Conservation (phyloP, 1,284 basidiomycete species). For the Wallemia mellicola region DNA sequence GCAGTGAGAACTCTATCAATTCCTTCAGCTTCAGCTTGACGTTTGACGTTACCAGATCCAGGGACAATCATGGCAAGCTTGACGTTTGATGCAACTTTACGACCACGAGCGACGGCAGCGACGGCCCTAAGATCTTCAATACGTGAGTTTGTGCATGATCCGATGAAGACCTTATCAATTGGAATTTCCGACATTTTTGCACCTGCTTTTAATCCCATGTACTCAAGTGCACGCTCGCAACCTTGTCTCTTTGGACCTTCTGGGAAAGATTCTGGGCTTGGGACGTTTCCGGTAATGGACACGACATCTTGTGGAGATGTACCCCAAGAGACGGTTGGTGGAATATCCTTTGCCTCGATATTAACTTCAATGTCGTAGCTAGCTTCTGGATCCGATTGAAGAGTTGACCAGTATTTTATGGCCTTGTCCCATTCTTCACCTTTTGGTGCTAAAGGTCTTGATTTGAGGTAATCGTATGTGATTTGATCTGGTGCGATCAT, state of each 20-base stretch:
- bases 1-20: constrained; percentile 70
- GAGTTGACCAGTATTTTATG: constrained; percentile 58
- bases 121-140: constrained; percentile 84
- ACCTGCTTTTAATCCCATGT: constrained; percentile 69
- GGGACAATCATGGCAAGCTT: constrained; percentile 73
- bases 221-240: constrained; percentile 50
- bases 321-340: constrained; percentile 86
- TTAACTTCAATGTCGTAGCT: constrained; percentile 67
- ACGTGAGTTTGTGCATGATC: constrained; percentile 86
- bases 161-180: constrained; percentile 84
- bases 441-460: constrained; percentile 50
- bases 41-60: constrained; percentile 75
- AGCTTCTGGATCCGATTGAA: constrained; percentile 60
- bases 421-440: constrained; percentile 74
- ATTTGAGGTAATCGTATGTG: constrained; percentile 62
- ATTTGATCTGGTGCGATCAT: constrained; percentile 84
- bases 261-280: constrained; percentile 39
- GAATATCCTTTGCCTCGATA: constrained; percentile 61
- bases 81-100: constrained; percentile 44
- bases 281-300: constrained; percentile 56
- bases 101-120: constrained; percentile 38
- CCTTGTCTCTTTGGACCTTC: constrained; percentile 39
- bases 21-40: constrained; percentile 80
- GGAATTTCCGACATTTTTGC: constrained; percentile 55
- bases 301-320: constrained; percentile 81